Conservation (phyloP, 495 filamentous ascomycete genomes). For the Penicillium pancosmium region DNA sequence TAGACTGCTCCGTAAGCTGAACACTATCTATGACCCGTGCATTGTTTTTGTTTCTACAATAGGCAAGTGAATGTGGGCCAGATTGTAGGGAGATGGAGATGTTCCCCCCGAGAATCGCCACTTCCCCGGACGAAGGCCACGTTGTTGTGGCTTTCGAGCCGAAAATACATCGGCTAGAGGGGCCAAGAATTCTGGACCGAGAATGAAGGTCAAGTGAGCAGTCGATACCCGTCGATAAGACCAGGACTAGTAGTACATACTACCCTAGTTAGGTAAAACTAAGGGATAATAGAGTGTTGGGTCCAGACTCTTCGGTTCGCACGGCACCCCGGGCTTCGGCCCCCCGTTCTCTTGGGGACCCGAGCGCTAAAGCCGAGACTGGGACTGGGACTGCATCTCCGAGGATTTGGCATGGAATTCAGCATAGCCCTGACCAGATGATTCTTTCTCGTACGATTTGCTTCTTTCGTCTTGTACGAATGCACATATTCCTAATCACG, state of each 20-base stretch:
- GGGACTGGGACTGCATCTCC: not conserved
- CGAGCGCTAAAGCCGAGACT: slow-evolving; percentile 12
- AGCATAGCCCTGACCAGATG: no score
- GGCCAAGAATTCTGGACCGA: slow-evolving; percentile 5
- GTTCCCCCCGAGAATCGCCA: slow-evolving; percentile 5
- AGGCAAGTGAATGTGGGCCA: slow-evolving; percentile 7
- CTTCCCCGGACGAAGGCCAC: slow-evolving; percentile 17
- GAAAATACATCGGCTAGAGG: slow-evolving; percentile 8
- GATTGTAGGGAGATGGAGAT: no score
- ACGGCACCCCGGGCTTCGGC: slow-evolving; percentile 25
- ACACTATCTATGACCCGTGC: not conserved
- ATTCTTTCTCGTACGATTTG: not conserved
- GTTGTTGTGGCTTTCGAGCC: slow-evolving; percentile 6
- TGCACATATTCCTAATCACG: no score
- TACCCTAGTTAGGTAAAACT: no score
- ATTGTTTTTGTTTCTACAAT: slow-evolving; percentile 5
- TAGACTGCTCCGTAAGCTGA: not conserved
- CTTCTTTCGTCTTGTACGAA: no score
- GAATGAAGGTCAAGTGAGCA: not conserved
- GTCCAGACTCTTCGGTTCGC: slow-evolving; percentile 25
- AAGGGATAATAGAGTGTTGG: slow-evolving; percentile 7
- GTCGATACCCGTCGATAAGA: not conserved
- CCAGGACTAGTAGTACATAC: no score
- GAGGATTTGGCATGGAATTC: not conserved
- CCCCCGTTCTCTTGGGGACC: slow-evolving; percentile 7